phyloP scores from a whole-genome alignment of 108 stramenopile species.

The Discostella stelligeroides region DNA sequence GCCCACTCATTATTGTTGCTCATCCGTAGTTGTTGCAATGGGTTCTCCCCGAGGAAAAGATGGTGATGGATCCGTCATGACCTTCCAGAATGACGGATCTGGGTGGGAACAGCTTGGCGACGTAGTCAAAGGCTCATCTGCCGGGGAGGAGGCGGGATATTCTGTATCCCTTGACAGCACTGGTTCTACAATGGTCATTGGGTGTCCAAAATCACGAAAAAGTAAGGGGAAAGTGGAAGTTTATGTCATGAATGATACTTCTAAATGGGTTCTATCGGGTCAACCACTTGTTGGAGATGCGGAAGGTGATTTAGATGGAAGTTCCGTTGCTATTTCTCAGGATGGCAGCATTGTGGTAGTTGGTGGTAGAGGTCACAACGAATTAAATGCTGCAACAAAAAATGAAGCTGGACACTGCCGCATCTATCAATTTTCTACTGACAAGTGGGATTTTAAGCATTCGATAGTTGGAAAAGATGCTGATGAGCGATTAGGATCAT shows the following conservation, averaged over 20 bases:
- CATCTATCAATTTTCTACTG: conserved; percentile 2
- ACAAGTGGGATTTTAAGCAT: conserved; percentile 10
- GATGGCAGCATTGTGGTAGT: conserved; percentile 10
- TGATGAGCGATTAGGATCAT: too few relatives aligned
- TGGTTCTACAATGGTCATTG: conserved; percentile 14
- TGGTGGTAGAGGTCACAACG: conserved; percentile 4
- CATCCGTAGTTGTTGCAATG: conserved; percentile 14
- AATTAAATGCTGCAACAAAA: neutral
- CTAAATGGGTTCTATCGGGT: neutral
- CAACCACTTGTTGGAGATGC: neutral
- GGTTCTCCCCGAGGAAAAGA: conserved; percentile 20
- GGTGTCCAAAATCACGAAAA: conserved; percentile 16
- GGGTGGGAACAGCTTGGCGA: conserved; percentile 12
- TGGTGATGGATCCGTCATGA: conserved; percentile 24
- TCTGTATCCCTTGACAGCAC: conserved; percentile 16
- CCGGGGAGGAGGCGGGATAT: conserved; percentile 18
- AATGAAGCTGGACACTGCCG: conserved; percentile 13
- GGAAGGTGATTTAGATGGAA: conserved; percentile 3
- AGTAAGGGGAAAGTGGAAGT: conserved; percentile 4
- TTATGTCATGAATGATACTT: neutral
- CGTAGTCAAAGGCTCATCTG: neutral
- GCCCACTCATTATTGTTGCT: too few relatives aligned
- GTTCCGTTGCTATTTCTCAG: conserved; percentile 11
- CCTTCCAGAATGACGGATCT: conserved; percentile 14
- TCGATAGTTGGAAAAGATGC: conserved; percentile 13